A percentile compares a stretch with the other conserved stretches of the same genome.
Evolutionary conservation across 2,329 filamentous ascomycete species (phyloP).

Genomic region (Cladosporium velox): DNA sequence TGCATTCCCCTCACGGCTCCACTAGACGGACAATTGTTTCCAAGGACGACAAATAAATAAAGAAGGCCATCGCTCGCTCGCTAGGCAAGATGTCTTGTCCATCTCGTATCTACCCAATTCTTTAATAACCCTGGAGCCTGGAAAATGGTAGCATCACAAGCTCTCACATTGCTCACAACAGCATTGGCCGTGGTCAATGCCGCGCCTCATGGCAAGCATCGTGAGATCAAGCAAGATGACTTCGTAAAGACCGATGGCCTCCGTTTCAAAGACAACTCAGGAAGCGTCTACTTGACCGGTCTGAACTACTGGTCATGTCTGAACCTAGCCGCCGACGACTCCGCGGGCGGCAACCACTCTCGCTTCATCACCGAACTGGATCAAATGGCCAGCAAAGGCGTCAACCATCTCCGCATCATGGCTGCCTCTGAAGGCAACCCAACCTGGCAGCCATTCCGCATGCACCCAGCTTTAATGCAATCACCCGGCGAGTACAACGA

Average conservation of each 20-base stretch:
- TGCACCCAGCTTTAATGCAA: constrained; percentile 42
- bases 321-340: constrained; percentile 41
- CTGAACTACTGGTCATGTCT: constrained; percentile 47
- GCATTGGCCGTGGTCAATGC: background rate
- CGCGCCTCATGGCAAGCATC: constrained; percentile 8
- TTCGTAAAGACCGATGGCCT: constrained; percentile 41
- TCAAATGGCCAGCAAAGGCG: constrained; percentile 43
- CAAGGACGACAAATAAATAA: background rate
- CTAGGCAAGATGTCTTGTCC: background rate
- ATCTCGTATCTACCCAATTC: no score
- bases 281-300: constrained; percentile 40
- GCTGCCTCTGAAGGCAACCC: constrained; percentile 43
- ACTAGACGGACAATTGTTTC: background rate
- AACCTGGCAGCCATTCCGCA: constrained; percentile 43
- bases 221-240: constrained; percentile 32
- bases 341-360: constrained; percentile 41
- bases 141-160: background rate
- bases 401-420: constrained; percentile 46
- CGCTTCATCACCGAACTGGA: constrained; percentile 43
- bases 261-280: constrained; percentile 37
- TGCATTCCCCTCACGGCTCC: constrained; percentile 2
- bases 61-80: no score
- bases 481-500: constrained; percentile 44
- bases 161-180: background rate
- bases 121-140: background rate